Evolutionary conservation across 768 basidiomycete genomes (phyloP).

Genomic region (Rubroboletus satanas): DNA sequence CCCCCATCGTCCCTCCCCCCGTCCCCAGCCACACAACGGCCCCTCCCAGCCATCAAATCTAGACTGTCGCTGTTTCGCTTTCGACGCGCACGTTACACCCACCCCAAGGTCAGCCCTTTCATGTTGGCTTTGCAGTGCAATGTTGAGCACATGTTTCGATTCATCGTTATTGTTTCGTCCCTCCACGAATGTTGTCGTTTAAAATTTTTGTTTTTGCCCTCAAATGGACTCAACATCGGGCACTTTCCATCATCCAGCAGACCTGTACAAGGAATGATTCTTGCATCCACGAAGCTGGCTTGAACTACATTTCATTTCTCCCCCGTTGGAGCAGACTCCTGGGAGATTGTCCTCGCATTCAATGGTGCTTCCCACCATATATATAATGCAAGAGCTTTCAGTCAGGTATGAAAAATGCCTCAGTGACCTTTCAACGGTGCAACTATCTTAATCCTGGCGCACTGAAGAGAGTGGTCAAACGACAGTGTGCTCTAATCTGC

Average conservation of each 20-base stretch:
- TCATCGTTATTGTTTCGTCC: neutral
- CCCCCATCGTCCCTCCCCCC: constrained; percentile 24
- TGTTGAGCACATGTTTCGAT: neutral
- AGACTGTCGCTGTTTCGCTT: neutral
- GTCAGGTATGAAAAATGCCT: neutral
- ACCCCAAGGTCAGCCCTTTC: neutral
- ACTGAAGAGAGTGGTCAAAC: neutral
- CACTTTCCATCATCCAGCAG: neutral
- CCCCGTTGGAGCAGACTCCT: neutral
- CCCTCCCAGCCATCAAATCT: neutral
- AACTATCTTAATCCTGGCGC: neutral
- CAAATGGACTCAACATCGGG: neutral
- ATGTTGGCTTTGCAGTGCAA: neutral
- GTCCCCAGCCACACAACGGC: neutral
- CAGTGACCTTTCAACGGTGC: neutral
- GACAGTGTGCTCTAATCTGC: neutral
- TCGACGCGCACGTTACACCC: neutral
- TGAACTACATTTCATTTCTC: neutral
- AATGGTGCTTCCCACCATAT: constrained; percentile 12
- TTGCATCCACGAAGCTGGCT: neutral
- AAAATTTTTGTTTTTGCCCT: neutral
- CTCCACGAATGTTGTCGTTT: neutral
- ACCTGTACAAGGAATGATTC: neutral
- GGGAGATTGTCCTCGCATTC: neutral
- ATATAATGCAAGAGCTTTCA: neutral